These are phyloP conservation scores for Amanita thiersii DNA, from an alignment of 768 basidiomycete species.

Conservation along the genomic window DNA sequence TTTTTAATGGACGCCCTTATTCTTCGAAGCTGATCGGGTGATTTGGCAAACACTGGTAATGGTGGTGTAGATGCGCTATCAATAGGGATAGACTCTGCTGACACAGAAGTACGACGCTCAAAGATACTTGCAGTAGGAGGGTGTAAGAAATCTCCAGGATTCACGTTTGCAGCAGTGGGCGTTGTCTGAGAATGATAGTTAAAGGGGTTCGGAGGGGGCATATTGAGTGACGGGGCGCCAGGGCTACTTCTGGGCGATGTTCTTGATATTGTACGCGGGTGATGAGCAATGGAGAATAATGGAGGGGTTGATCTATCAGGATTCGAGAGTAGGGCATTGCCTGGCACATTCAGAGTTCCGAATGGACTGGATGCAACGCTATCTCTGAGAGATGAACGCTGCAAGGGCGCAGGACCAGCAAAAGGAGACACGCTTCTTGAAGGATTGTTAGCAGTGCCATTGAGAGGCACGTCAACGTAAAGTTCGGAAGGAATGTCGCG, in stretches of 20 bases:
- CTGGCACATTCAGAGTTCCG: conserved; percentile 72
- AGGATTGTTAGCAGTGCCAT: conserved; percentile 11
- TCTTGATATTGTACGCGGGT: conserved; percentile 24
- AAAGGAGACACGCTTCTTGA: conserved; percentile 36
- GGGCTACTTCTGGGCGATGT: conserved; percentile 50
- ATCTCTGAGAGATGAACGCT: conserved; percentile 49
- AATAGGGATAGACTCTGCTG: conserved; percentile 92
- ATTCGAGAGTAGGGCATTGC: conserved; percentile 60
- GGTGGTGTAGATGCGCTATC: conserved; percentile 57
- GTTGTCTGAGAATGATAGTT: conserved; percentile 33
- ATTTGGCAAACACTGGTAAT: conserved; percentile 72
- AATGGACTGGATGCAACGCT: conserved; percentile 62
- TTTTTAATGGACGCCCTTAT: conserved; percentile 82
- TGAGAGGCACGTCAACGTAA: conserved; percentile 44
- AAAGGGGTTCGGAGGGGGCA: conserved; percentile 44
- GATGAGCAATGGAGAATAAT: conserved; percentile 50
- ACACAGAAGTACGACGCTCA: conserved; percentile 89
- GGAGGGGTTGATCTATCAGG: conserved; percentile 40
- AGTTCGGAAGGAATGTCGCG: conserved; percentile 49
- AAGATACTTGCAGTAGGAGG: conserved; percentile 72
- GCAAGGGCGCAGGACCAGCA: conserved; percentile 34
- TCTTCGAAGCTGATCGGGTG: conserved; percentile 74
- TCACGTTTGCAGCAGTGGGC: conserved; percentile 37
- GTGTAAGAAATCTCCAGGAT: conserved; percentile 60
- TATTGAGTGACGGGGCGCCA: conserved; percentile 10